Conservation (phyloP, 805 yeast species). For the Zygotorulaspora chibaensis region DNA sequence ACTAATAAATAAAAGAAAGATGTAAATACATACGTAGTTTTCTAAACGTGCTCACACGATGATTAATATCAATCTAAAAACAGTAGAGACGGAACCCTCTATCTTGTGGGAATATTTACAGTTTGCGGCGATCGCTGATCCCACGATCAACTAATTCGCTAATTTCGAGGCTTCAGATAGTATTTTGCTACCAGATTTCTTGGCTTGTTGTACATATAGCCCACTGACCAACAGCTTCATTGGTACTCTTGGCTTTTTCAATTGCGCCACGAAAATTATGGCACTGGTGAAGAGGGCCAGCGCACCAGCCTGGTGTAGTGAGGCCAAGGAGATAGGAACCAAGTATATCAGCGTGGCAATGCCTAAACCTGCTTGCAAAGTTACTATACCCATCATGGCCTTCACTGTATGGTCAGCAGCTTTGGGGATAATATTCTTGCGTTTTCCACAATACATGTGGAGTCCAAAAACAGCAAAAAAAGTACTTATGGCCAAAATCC, state of each 20-base stretch:
- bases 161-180: conserved; percentile 37
- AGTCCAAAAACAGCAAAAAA: conserved; percentile 64
- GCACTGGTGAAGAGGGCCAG: conserved; percentile 79
- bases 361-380: conserved; percentile 81
- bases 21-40: conserved; percentile 3
- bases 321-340: conserved; percentile 91
- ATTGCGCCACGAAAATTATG: conserved; percentile 54
- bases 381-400: conserved; percentile 74
- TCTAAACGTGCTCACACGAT: background rate
- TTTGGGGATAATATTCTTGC: conserved; percentile 54
- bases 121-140: background rate
- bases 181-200: conserved; percentile 32
- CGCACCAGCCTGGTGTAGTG: conserved; percentile 97
- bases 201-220: conserved; percentile 31
- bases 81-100: background rate
- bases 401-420: conserved; percentile 54
- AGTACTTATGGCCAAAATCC: conserved; percentile 78
- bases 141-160: conserved; percentile 12
- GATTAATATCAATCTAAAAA: background rate
- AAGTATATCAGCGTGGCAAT: conserved; percentile 78
- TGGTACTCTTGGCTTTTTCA: conserved; percentile 53
- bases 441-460: conserved; percentile 62
- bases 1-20: conserved; percentile 7
- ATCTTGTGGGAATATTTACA: background rate
- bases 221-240: conserved; percentile 37